A percentile compares a stretch with the other conserved stretches of the same genome.
phyloP scores from a whole-genome alignment of 345 rosid species.

The Brassica nigra region DNA sequence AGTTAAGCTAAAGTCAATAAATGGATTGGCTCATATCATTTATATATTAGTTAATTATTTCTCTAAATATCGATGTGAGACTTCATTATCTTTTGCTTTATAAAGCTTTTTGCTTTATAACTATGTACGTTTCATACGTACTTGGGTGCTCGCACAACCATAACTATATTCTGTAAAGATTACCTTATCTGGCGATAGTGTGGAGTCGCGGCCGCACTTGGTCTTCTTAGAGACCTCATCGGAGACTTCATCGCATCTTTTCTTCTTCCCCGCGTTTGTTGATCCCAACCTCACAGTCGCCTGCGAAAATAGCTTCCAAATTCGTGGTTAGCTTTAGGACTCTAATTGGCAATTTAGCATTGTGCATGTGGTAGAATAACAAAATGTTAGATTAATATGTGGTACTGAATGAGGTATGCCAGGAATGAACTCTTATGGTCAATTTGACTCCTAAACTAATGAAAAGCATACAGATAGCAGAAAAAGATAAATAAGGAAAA shows the following conservation, averaged over 20 bases:
- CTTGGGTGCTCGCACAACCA: not conserved
- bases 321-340: conserved; percentile 2
- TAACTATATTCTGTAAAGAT: not conserved
- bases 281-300: conserved; percentile 44
- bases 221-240: conserved; percentile 55
- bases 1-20: not conserved
- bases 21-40: no score
- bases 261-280: conserved; percentile 65
- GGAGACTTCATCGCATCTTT: conserved; percentile 57
- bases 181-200: conserved; percentile 71
- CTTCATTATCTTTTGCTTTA: not conserved
- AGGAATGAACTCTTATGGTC: not conserved
- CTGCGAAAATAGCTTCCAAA: conserved; percentile 40
- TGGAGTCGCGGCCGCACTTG: conserved; percentile 52
- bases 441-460: not conserved
- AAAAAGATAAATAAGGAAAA: not conserved
- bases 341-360: not conserved
- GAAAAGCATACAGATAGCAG: not conserved
- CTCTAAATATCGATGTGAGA: not conserved
- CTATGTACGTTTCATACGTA: not conserved
- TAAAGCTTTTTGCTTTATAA: not conserved
- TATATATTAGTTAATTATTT: no score
- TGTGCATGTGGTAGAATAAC: not conserved
- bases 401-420: not conserved
- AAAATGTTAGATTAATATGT: not conserved